Conservation (phyloP, 1,284 basidiomycete species). For the Ceratobasidium sp. region DNA sequence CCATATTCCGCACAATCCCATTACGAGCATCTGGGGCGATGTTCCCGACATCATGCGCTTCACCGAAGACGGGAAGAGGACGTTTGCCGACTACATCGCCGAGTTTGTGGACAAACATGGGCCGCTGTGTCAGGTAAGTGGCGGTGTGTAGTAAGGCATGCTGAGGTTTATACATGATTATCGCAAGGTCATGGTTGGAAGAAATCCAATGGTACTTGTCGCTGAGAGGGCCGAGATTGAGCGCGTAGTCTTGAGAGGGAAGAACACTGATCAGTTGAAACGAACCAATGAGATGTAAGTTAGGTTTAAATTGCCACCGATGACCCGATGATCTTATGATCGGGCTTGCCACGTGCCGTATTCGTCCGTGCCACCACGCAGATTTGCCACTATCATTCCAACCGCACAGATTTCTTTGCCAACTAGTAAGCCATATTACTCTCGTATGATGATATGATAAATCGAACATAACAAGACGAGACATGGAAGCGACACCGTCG, state of each 20-base stretch:
- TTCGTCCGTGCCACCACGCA: not conserved
- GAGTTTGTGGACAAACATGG: constrained; percentile 21
- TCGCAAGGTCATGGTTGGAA: constrained; percentile 5
- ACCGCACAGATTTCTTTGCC: constrained; percentile 17
- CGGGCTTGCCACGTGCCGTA: not conserved
- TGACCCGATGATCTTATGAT: not conserved
- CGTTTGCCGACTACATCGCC: constrained; percentile 13
- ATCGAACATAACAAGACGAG: not conserved
- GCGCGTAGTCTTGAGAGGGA: constrained; percentile 1
- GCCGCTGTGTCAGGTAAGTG: constrained; percentile 12
- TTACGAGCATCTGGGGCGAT: constrained; percentile 31
- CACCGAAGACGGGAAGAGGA: not conserved
- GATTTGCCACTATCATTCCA: constrained; percentile 24
- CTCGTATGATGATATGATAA: too few relatives aligned
- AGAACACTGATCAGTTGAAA: constrained; percentile 16
- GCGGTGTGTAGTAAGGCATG: too few relatives aligned
- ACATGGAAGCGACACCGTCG: constrained; percentile 12
- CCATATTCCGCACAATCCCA: constrained; percentile 28
- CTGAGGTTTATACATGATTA: not conserved
- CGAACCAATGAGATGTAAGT: constrained; percentile 12
- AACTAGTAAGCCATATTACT: constrained; percentile 4
- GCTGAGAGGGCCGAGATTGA: constrained; percentile 27
- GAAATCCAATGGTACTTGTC: constrained; percentile 16
- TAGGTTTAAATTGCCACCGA: not conserved
- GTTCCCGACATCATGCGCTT: not conserved